phyloP scores from a whole-genome alignment of 106 monocot genomes.

The Iris macrosiphon region DNA sequence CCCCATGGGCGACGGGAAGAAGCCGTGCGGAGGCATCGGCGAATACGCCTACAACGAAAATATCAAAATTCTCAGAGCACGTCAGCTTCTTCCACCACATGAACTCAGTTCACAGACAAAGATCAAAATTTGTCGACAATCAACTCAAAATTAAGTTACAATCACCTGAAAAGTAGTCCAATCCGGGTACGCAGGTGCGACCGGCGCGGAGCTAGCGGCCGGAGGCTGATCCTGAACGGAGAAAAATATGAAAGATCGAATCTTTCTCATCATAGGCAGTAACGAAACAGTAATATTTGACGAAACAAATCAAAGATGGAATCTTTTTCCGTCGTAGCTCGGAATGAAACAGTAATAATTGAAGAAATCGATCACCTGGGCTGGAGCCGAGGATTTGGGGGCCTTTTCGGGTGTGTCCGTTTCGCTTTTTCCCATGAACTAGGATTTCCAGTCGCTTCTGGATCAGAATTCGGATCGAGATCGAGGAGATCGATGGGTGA shows the following conservation, averaged over 20 bases:
- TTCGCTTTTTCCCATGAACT: constrained; percentile 48
- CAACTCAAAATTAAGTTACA: not conserved
- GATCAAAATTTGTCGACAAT: not conserved
- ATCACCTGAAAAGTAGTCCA: constrained; percentile 57
- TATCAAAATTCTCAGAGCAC: not conserved
- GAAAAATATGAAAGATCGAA: not conserved
- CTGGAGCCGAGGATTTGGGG: constrained; percentile 29
- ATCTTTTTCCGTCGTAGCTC: not conserved
- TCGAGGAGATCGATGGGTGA: not conserved
- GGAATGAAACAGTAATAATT: constrained; percentile 1
- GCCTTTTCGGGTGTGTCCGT: constrained; percentile 33
- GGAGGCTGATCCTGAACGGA: constrained; percentile 43
- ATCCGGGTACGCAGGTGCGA: constrained; percentile 38
- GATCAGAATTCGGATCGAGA: not conserved
- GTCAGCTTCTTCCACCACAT: not conserved
- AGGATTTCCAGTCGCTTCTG: not conserved
- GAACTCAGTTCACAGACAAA: too few relatives aligned
- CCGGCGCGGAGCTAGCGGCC: constrained; percentile 14
- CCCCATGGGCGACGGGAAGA: too few relatives aligned
- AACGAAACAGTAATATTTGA: too few relatives aligned
- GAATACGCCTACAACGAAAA: constrained; percentile 3
- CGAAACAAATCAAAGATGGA: too few relatives aligned
- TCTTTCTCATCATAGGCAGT: too few relatives aligned
- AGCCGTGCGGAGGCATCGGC: too few relatives aligned
- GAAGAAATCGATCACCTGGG: constrained; percentile 11